Base-by-base conservation (phyloP, 345 rosid species). In the Conringia planisiliqua region DNA sequence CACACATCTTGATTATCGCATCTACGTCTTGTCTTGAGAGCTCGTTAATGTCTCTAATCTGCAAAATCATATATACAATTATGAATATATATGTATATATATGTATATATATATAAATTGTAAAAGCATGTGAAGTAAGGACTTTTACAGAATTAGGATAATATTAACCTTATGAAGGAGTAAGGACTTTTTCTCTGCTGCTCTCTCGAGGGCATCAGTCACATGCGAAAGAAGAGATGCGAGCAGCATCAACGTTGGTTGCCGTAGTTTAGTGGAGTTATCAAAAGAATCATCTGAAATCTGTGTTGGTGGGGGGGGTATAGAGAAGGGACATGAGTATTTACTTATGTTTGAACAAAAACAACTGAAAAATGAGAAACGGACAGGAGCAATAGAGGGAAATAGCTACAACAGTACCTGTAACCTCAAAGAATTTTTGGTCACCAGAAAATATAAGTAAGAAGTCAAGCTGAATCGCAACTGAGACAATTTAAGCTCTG, bases 11-110 rank as follows among this genome's bases (percentile, higher is more conserved):
- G 65, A 94, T 90, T 57, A 91, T 84, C 76, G 86, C 93, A 81
- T 94, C 97, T 51, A 94, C 97, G 76, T 94, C 97, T 85, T 91
- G 97, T 67, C 97, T 87, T 74, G 98, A 91, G 40, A 90, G 86
- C 80, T 94, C 97, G 79, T 90, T 94, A 82, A 94, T 84, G 78
- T 91, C 96, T 47, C 81, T 89, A 73, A 94, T 88, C 98, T 91
- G 85, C 67, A 80, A 69, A 69, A 62, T 44, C 48, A 66, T 50
- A 67, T 46, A 48, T 11, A 43, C 32, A 71, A 65, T 54, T 24
- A 27, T 5, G 4, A 47, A 24, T 50, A 40, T 16, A 57, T 56
- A 16, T 52, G 18, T 3, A 47, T 7, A 48, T 48, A 48, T 20
- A 17, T 38, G 27, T 0, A 52, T 7, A 52, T 52, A 17, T 2